These are phyloP conservation scores for Ophiostoma perfectum DNA, from an alignment of 2,329 filamentous ascomycete genomes.

Conservation along the genomic window DNA sequence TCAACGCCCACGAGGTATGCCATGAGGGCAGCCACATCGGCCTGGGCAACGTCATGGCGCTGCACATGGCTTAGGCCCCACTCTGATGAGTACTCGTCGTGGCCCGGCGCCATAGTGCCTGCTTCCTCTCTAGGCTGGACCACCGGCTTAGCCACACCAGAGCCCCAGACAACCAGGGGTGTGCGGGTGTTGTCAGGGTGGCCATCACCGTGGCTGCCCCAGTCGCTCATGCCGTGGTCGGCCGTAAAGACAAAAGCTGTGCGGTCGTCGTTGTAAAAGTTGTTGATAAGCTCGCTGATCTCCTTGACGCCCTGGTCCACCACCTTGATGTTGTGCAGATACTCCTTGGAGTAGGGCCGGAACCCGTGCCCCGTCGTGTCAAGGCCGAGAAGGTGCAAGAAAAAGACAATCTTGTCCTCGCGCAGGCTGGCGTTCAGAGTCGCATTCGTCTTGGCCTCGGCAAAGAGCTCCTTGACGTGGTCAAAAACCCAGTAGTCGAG, in stretches of 20 bases:
- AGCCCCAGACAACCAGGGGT: slow-evolving; percentile 87
- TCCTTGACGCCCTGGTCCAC: slow-evolving; percentile 87
- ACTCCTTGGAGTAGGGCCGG: slow-evolving; percentile 91
- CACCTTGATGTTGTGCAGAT: slow-evolving; percentile 87
- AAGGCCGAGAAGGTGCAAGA: slow-evolving; percentile 84
- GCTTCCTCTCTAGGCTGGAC: slow-evolving; percentile 39
- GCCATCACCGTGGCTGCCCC: slow-evolving; percentile 97
- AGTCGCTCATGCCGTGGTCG: slow-evolving; percentile 98
- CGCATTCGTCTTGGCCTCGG: slow-evolving; percentile 68
- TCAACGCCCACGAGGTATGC: slow-evolving; percentile 81
- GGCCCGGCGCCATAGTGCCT: slow-evolving; percentile 60
- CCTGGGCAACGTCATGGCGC: slow-evolving; percentile 87
- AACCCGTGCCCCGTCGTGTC: slow-evolving; percentile 85
- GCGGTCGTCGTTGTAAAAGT: slow-evolving; percentile 78
- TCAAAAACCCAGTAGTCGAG: slow-evolving; percentile 96
- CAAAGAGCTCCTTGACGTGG: slow-evolving; percentile 80
- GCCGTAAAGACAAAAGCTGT: slow-evolving; percentile 96
- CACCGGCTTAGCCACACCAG: slow-evolving; percentile 74
- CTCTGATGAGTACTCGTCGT: slow-evolving; percentile 86
- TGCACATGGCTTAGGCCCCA: slow-evolving; percentile 78
- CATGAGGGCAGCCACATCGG: slow-evolving; percentile 93
- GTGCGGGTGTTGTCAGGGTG: slow-evolving; percentile 96
- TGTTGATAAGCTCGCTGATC: slow-evolving; percentile 71
- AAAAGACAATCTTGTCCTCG: slow-evolving; percentile 87
- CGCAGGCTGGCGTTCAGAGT: slow-evolving; percentile 67